These are phyloP conservation scores for Schwanniomyces sp. DNA, from an alignment of 805 yeast species.

Conservation along the genomic window DNA sequence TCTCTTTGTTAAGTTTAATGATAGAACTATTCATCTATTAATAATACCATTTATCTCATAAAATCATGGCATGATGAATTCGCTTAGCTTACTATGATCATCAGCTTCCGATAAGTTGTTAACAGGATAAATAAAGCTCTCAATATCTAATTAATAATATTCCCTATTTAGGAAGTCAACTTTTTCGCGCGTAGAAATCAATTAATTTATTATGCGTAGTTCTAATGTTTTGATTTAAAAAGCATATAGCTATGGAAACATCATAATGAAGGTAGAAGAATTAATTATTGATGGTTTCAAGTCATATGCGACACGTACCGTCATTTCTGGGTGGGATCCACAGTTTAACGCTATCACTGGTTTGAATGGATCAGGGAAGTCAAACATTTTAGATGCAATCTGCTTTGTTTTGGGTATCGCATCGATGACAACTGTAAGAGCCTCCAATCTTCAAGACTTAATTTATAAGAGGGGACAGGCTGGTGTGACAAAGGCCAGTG, in stretches of 20 bases:
- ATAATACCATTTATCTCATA: neutral
- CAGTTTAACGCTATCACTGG: slow-evolving; percentile 98
- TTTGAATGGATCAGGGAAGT: slow-evolving; percentile 95
- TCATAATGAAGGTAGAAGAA: slow-evolving; percentile 86
- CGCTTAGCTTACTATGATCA: too few relatives aligned
- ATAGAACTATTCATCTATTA: neutral
- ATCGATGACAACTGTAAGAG: slow-evolving; percentile 92
- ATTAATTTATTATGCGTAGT: neutral
- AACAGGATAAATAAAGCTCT: too few relatives aligned
- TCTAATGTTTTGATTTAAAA: neutral
- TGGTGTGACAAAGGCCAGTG: slow-evolving; percentile 95
- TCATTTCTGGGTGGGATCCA: slow-evolving; percentile 91
- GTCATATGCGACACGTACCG: slow-evolving; percentile 95
- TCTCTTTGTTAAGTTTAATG: neutral
- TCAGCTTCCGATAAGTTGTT: too few relatives aligned
- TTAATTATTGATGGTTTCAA: slow-evolving; percentile 96
- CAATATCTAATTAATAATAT: neutral
- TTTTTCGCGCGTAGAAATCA: slow-evolving; percentile 9
- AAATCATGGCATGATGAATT: too few relatives aligned
- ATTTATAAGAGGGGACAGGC: slow-evolving; percentile 98
- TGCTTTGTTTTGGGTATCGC: slow-evolving; percentile 98
- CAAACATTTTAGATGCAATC: slow-evolving; percentile 93
- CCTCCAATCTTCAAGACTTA: slow-evolving; percentile 87
- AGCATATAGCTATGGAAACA: neutral
- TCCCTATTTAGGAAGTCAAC: slow-evolving; percentile 15